Evolutionary conservation across 345 rosid species (phyloP), one percentile per base, ranked within the genome.

Genomic region (Hibiscus syriacus): DNA sequence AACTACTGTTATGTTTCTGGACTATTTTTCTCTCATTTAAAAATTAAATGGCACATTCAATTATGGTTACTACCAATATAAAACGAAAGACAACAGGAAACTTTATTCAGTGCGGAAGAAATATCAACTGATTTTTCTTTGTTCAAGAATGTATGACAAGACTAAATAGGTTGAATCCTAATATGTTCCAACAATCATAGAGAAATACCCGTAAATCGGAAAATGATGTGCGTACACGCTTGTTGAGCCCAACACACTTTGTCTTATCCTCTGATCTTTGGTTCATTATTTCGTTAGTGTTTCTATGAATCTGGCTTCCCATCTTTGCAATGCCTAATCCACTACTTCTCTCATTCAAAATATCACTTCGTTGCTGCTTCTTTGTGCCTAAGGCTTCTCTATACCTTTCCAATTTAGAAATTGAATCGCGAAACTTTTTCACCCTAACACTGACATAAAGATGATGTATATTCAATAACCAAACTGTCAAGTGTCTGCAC

Each of bases 211-310:
- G 88, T 79, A 83, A 73, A 80, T 89, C 96, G 39, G 81, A 82
- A 54, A 81, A 75, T 63, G 90, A 59, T 5, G 49, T 38, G 46
- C 93, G 92, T 74, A 77, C 81, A 72, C 96, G 96, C 78, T 89
- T 94, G 72, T 85, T 85, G 76, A 83, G 77, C 67, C 90, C 96
- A 83, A 70, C 75, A 78, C 68, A 81, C 81, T 89, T 94, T 38
- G 86, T 73, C 71, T 85, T 91, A 68, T 94, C 89, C 73, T 91
- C 96, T 54, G 75, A 70, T 75, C 88, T 89, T 72, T 83, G 96
- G 70, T 70, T 77, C 79, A 82, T 76, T 69, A 69, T 29, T 19
- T 87, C 96, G 55, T 73, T 82, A 53, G 84, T 70, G 60, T 76
- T 82, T 84, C 95, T 86, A 55, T 80, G 92, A 66, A 74, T 77